Base-by-base conservation (phyloP, 2,329 filamentous ascomycete genomes). In the Colletotrichum magnum region DNA sequence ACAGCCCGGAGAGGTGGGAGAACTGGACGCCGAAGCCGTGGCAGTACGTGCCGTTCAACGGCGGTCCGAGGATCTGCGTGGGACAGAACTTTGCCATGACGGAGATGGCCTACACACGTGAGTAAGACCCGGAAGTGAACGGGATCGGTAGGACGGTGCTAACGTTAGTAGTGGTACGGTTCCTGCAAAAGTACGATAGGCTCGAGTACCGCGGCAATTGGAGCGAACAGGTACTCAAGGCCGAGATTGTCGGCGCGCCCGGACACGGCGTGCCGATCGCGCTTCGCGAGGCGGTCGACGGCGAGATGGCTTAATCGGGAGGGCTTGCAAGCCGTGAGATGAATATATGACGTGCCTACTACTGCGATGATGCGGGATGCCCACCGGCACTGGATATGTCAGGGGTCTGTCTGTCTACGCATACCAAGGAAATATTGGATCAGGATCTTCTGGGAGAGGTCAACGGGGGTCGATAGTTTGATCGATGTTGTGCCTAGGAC, bases 1-100 rank as follows among this genome's bases (percentile, higher is more conserved):
- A 84, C 78, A 81, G 82, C 64, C 85, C 86, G 0, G 85, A 87
- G 68, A 79, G 86, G 9, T 88, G 85, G 86, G 83, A 83, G 21
- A 76, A 75, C 21, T 87, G 85, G 85, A 81, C 82, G 56, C 86
- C 86, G 0, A 83, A 81, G 73, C 82, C 85, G 1, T 87, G 86
- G 84, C 81, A 85, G n/a, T 88, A 85, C 64, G 83, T 86, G 52
- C 86, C 86, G 7, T 73, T 73, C 71, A 73, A 72, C 50, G 72
- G 71, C 15, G 72, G 72, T 1, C 72, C 72, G 16, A 70, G 72
- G 26, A 73, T 73, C 41, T 89, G 87, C 70, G 85, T 89, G 41
- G 87, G 87, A 1, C 87, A 89, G 77, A 87, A 89, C 69, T 89
- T 89, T 77, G 87, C 87, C 4, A 83, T 86, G 76, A 85, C 87